Evolutionary conservation across 2,329 filamentous ascomycete species (phyloP).

Genomic region (Aspergillus sp.): DNA sequence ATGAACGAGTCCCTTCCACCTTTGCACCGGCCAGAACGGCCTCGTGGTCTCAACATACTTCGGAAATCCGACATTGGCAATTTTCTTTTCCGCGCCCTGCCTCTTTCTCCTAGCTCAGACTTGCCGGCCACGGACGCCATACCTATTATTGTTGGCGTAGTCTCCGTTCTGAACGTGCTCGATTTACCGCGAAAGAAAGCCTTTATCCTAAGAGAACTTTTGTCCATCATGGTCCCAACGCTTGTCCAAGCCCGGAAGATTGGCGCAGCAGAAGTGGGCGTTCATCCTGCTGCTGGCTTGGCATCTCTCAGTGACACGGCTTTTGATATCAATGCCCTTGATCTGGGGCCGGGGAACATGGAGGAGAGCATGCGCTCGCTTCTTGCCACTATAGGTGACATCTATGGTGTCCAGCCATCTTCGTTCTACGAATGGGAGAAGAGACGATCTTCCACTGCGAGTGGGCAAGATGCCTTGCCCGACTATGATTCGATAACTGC

Average conservation of each 20-base stretch:
- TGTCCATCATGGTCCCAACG: conserved; percentile 78
- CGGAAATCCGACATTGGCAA: conserved; percentile 64
- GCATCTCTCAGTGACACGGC: conserved; percentile 65
- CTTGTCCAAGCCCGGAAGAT: conserved; percentile 88
- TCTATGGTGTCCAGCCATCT: conserved; percentile 44
- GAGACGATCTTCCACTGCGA: conserved; percentile 24
- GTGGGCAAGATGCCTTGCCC: conserved; percentile 17
- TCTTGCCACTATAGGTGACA: conserved; percentile 40
- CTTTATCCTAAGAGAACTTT: conserved; percentile 81
- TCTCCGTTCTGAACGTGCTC: conserved; percentile 77
- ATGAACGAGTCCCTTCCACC: conserved; percentile 46
- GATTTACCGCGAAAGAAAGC: conserved; percentile 87
- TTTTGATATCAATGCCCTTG: conserved; percentile 47
- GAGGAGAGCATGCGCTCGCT: conserved; percentile 43
- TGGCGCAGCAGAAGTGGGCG: conserved; percentile 91
- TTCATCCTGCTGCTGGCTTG: conserved; percentile 88
- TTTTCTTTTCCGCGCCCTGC: conserved; percentile 69
- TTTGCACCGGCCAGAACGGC: conserved; percentile 36
- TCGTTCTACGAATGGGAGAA: conserved; percentile 38
- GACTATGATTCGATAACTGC: conserved; percentile 40
- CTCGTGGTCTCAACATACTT: conserved; percentile 47
- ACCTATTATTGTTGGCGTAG: conserved; percentile 80
- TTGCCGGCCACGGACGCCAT: conserved; percentile 75
- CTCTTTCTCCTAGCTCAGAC: conserved; percentile 59
- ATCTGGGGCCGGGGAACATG: conserved; percentile 45